Percentiles rank a stretch among this genome's conserved stretches.
Evolutionary conservation across 1,139 yeast genomes (phyloP).

Genomic region (Debaryomyces sp.): DNA sequence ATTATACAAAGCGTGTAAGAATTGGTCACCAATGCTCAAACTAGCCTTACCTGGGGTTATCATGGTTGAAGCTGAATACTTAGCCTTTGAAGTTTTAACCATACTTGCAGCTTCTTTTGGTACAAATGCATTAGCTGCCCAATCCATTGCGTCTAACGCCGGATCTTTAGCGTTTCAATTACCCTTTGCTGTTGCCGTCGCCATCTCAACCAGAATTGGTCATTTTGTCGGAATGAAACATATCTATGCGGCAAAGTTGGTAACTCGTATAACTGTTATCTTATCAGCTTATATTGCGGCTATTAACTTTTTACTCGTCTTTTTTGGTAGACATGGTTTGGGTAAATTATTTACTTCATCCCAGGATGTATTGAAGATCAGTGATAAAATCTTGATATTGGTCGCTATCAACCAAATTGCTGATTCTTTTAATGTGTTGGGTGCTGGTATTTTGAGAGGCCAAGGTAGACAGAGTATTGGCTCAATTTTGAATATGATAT

Average conservation of each 20-base stretch:
- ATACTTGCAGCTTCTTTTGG: slow-evolving; percentile 59
- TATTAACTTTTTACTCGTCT: slow-evolving; percentile 32
- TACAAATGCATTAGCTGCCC: slow-evolving; percentile 49
- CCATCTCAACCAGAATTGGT: slow-evolving; percentile 45
- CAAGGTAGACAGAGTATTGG: slow-evolving; percentile 51
- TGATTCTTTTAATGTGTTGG: slow-evolving; percentile 43
- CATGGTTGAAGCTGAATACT: slow-evolving; percentile 84
- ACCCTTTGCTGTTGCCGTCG: slow-evolving; percentile 51
- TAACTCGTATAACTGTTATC: slow-evolving; percentile 27
- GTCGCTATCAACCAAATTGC: slow-evolving; percentile 44
- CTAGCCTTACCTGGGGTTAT: slow-evolving; percentile 81
- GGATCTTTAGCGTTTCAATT: slow-evolving; percentile 45
- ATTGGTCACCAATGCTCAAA: slow-evolving; percentile 65
- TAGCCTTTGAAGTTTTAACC: slow-evolving; percentile 82
- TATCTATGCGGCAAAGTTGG: slow-evolving; percentile 31
- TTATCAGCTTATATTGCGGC: slow-evolving; percentile 28
- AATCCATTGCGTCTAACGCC: slow-evolving; percentile 46
- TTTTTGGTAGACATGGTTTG: slow-evolving; percentile 28
- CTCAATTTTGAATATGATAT: slow-evolving; percentile 34
- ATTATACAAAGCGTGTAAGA: slow-evolving; percentile 40
- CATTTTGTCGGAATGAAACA: slow-evolving; percentile 41
- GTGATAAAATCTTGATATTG: slow-evolving; percentile 28
- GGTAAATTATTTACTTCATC: slow-evolving; percentile 35
- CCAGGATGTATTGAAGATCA: slow-evolving; percentile 28
- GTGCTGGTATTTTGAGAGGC: slow-evolving; percentile 49